Conservation (phyloP, 305 asterid species). For the Ajuga reptans region DNA sequence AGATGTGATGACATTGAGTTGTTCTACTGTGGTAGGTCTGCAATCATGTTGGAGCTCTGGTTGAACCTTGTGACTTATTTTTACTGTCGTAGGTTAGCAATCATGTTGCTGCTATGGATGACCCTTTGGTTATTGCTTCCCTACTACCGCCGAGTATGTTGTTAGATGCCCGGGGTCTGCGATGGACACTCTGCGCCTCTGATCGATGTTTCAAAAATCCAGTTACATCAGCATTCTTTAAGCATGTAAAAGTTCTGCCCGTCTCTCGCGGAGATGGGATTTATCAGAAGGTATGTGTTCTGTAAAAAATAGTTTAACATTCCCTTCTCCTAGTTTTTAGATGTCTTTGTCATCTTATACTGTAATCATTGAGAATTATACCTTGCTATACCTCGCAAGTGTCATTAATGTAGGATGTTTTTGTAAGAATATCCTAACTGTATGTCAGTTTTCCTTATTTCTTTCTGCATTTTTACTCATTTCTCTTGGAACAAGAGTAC, state of each 20-base stretch:
- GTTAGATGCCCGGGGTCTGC: constrained; percentile 59
- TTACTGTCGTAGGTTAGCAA: constrained; percentile 68
- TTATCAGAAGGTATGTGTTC: constrained; percentile 64
- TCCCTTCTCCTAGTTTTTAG: neutral
- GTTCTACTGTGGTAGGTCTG: neutral
- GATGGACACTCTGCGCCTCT: constrained; percentile 96
- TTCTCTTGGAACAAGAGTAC: neutral
- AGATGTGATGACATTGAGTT: neutral
- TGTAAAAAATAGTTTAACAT: neutral
- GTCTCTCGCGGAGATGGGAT: constrained; percentile 92
- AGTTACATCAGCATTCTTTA: constrained; percentile 78
- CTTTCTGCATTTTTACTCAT: neutral
- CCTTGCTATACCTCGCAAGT: neutral
- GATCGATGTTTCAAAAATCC: constrained; percentile 84
- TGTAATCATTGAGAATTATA: neutral
- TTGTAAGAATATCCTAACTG: neutral
- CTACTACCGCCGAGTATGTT: constrained; percentile 69
- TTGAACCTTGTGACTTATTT: constrained; percentile 8
- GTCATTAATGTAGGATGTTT: neutral
- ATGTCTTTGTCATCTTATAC: neutral
- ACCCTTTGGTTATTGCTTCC: constrained; percentile 80
- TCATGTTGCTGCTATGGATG: constrained; percentile 93
- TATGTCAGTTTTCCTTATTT: neutral
- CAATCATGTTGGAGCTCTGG: neutral
- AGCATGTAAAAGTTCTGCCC: constrained; percentile 78